Base-by-base conservation (phyloP, 2,329 filamentous ascomycete species). In the Penicillium glabrum region DNA sequence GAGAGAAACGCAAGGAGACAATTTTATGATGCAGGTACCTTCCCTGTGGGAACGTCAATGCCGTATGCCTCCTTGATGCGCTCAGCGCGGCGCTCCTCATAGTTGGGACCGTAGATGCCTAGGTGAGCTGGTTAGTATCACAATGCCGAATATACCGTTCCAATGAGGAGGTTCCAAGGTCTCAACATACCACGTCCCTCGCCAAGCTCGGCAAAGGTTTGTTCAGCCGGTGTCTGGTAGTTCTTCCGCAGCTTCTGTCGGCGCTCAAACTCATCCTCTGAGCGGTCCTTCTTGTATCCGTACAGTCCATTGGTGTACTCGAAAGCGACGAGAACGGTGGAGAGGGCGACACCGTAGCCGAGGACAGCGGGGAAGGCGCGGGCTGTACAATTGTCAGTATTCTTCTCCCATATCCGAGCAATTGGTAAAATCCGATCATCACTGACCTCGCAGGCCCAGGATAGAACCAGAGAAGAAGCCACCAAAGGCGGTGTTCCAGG, bases 11-110 rank as follows among this genome's bases (percentile, higher is more conserved):
- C 39, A 41, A 41, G 11, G 19, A 41, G 39, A 41, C 39, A 44
- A 62, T 58, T 66, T 74, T 68, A 76, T 72, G 74, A 75, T 55
- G 75, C 72, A 51, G 75, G 69, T 62, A 71, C 68, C 53, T 70
- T 70, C 60, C 88, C 84, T 54, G 86, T 83, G 69, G 88, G 85
- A 70, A 96, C 87, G 64, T 96, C 91, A 69, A 96, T 85, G 57
- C 92, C 91, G 70, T 96, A 96, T 75, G 87, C 90, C 77, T 91
- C 88, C 83, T 90, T 88, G 75, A 97, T 83, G 67, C 90, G 84
- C 79, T 92, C 82, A 64, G 86, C 85, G 75, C 93, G 87, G 75
- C 93, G 83, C 81, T 96, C 90, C 67, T 90, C 89, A 72, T 95
- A 96, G 51, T 91, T 91, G 16, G 89, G 87, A 41, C 85, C 89